Percentiles rank a stretch among this genome's conserved stretches.
Conservation (phyloP, 2,329 filamentous ascomycete species). For the Penicillium sp. region DNA sequence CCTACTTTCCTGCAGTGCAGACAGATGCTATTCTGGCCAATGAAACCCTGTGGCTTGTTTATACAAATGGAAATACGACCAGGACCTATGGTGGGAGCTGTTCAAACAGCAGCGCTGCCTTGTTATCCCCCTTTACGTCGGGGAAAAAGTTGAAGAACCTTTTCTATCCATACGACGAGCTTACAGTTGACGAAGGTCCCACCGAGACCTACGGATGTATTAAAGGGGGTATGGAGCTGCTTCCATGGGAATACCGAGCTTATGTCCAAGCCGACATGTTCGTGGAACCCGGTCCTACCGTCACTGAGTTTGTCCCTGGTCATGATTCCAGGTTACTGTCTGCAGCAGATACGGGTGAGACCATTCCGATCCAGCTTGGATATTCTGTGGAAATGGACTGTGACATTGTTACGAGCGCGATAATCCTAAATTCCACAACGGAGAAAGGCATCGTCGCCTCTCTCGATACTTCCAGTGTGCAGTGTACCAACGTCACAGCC, state of each 20-base stretch:
- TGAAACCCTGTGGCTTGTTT: constrained; percentile 48
- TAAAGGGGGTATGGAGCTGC: constrained; percentile 49
- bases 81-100: constrained; percentile 61
- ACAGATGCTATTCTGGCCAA: constrained; percentile 49
- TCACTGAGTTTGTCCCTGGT: constrained; percentile 61
- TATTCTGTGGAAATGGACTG: constrained; percentile 65
- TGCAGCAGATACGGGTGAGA: constrained; percentile 48
- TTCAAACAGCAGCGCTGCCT: constrained; percentile 46
- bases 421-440: constrained; percentile 57
- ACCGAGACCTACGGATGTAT: constrained; percentile 49
- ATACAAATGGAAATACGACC: constrained; percentile 49
- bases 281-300: constrained; percentile 54
- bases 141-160: constrained; percentile 61
- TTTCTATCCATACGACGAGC: constrained; percentile 62
- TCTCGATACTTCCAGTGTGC: constrained; percentile 46
- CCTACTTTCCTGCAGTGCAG: constrained; percentile 52
- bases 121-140: constrained; percentile 57
- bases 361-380: constrained; percentile 53
- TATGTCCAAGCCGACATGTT: constrained; percentile 57
- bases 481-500: constrained; percentile 45
- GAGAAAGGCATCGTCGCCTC: constrained; percentile 45
- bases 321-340: constrained; percentile 60
- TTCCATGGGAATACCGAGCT: constrained; percentile 59
- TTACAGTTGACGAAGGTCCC: constrained; percentile 49
- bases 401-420: constrained; percentile 49